Evolutionary conservation across 495 filamentous ascomycete species (phyloP).

Genomic region (Aspergillus homomorphus): DNA sequence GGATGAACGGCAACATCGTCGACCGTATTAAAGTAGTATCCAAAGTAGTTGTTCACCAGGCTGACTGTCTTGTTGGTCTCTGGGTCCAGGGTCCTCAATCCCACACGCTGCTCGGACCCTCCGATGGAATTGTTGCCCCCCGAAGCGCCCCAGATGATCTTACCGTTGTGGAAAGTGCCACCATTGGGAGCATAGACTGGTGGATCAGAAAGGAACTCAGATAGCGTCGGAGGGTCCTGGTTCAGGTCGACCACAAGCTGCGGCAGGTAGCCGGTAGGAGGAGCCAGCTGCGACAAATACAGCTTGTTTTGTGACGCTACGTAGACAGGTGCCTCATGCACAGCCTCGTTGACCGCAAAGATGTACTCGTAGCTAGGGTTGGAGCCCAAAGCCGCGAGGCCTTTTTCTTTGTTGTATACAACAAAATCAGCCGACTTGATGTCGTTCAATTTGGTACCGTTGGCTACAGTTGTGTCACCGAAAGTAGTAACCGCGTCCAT

Average conservation of each 20-base stretch:
- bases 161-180: constrained; percentile 26
- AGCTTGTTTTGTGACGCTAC: constrained; percentile 36
- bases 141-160: constrained; percentile 25
- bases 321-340: constrained; percentile 44
- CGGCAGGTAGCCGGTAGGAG: constrained; percentile 27
- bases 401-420: constrained; percentile 34
- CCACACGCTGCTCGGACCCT: constrained; percentile 23
- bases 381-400: constrained; percentile 31
- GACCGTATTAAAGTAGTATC: constrained; percentile 29
- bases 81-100: constrained; percentile 27
- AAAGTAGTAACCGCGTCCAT: constrained; percentile 13
- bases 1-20: constrained; percentile 29
- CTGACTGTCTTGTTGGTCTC: constrained; percentile 24
- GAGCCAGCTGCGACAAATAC: constrained; percentile 28
- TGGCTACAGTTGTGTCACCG: constrained; percentile 25
- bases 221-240: constrained; percentile 30
- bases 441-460: constrained; percentile 25
- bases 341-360: constrained; percentile 27
- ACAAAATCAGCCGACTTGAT: constrained; percentile 33
- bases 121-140: constrained; percentile 26
- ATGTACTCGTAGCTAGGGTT: constrained; percentile 29
- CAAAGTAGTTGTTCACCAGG: constrained; percentile 32
- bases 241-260: constrained; percentile 36
- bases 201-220: constrained; percentile 31
- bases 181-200: constrained; percentile 36